Percentiles rank a stretch among this genome's conserved stretches.
Conservation (phyloP, 371 early-diverging fungal genomes). For the Mucor mucedo region DNA sequence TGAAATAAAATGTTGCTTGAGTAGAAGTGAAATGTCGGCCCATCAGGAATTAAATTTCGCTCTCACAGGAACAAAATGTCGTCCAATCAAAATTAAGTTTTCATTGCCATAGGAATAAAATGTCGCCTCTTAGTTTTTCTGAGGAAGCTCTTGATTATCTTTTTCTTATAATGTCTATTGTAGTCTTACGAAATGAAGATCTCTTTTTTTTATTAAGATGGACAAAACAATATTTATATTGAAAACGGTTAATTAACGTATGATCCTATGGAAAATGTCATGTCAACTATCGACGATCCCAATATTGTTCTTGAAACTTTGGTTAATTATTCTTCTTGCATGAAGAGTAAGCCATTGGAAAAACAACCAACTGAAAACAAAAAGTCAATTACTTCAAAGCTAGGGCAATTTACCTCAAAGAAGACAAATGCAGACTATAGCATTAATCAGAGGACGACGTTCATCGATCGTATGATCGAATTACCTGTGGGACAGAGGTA, state of each 20-base stretch:
- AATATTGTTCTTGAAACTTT: slow-evolving; percentile 31
- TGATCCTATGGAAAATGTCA: slow-evolving; percentile 21
- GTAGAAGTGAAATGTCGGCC: no score
- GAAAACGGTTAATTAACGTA: slow-evolving; percentile 23
- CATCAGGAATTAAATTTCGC: no score
- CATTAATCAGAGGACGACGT: slow-evolving; percentile 18
- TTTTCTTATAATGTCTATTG: slow-evolving; percentile 24
- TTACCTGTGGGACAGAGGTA: slow-evolving; percentile 18
- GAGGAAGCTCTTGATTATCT: slow-evolving; percentile 17
- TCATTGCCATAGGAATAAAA: slow-evolving; percentile 6
- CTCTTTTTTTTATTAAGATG: no score
- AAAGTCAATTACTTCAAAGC: slow-evolving; percentile 15
- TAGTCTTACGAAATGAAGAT: slow-evolving; percentile 18
- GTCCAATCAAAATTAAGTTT: not conserved
- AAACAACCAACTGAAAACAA: slow-evolving; percentile 17
- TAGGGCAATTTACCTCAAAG: slow-evolving; percentile 5
- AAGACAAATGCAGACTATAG: slow-evolving; percentile 5
- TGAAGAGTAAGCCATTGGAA: slow-evolving; percentile 23
- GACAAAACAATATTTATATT: slow-evolving; percentile 18
- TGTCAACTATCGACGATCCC: slow-evolving; percentile 25
- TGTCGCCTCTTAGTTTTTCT: slow-evolving; percentile 12
- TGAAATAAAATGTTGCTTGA: no score
- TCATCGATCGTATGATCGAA: slow-evolving; percentile 22
- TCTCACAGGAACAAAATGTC: slow-evolving; percentile 16
- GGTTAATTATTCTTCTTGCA: slow-evolving; percentile 30